Base-by-base conservation (phyloP, 164 flowering plant genomes). In the Umbilicus rupestris region DNA sequence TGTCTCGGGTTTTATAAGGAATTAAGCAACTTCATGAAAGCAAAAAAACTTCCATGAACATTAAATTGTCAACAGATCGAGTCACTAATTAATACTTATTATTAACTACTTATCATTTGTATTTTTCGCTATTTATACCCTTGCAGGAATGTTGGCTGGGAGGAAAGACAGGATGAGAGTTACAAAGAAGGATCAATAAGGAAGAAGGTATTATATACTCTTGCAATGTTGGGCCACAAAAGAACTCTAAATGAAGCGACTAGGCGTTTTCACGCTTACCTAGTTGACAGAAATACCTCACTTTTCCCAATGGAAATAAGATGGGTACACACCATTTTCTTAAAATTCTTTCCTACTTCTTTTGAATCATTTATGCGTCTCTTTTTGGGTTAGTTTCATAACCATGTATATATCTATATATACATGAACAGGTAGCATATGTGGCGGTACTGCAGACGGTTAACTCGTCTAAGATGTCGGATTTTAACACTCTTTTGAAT, bases 231-330 rank as follows among this genome's bases (percentile, higher is more conserved):
- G 60, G 60, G 60, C 4, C 60, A 55, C 33, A 26, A 55, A 55
- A 28, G 33, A 55, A 55, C 60, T 12, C 60, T 26, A 55, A 28
- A 12, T 55, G 60, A 55, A 55, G 60, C 60, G 19, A 55, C 3
- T 7, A 26, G 60, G 60, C 60, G 60, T 3, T 55, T 55, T 28
- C 60, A 55, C 33, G 60, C 60, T 11, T 55, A 26, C 60, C 28
- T 55, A 55, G 19, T 26, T 2, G 29, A 55, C 60, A 55, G 33
- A 28, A 55, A 55, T 55, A 55, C 60, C 60, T 55, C 60, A 5
- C 60, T 55, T 12, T 55, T 55, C 19, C 60, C 60, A 28, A 10
- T 22, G 10, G 31, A 55, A 0, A 55, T 55, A 12, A 55, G 60
- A 55, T 7, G 19, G 60, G 60, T 55, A 55, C 19, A 4, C 17